phyloP scores from a whole-genome alignment of 1,284 basidiomycete genomes.

The Takashimella tepidaria region DNA sequence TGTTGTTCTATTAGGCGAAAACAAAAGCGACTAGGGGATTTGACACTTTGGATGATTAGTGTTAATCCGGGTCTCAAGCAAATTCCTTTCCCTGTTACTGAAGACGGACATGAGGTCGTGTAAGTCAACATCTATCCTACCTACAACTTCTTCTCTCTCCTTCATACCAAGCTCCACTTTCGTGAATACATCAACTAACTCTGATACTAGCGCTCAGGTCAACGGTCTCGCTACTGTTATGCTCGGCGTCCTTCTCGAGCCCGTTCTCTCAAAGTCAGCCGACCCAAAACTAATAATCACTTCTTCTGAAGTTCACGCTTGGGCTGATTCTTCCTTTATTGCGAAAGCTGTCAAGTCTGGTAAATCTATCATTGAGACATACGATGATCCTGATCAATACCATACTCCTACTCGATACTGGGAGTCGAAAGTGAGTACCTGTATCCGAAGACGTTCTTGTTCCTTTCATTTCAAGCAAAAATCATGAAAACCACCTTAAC shows the following conservation, averaged over 20 bases:
- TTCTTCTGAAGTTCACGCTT: constrained; percentile 13
- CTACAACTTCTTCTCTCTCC: neutral
- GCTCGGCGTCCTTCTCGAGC: constrained; percentile 16
- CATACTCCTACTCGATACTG: constrained; percentile 10
- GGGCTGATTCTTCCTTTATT: constrained; percentile 4
- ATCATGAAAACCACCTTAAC: too few species aligned
- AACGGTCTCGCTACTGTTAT: constrained; percentile 22
- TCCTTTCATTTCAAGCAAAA: too few species aligned
- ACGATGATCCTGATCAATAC: constrained; percentile 10
- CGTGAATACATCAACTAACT: neutral
- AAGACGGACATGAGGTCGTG: constrained; percentile 13
- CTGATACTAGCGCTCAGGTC: constrained; percentile 5
- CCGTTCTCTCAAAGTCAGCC: constrained; percentile 7
- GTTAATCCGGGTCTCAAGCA: neutral
- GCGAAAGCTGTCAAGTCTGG: neutral
- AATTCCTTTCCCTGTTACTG: neutral
- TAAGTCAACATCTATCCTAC: constrained; percentile 7
- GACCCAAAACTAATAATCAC: constrained; percentile 12
- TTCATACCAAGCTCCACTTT: neutral
- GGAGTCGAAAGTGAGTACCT: constrained; percentile 17
- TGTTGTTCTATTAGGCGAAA: neutral
- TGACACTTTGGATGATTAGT: neutral
- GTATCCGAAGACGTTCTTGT: too few species aligned
- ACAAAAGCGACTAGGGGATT: too few species aligned
- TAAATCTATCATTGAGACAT: constrained; percentile 1